A percentile compares a stretch with the other conserved stretches of the same genome.
phyloP scores from a whole-genome alignment of 495 filamentous ascomycete species.

The Hypoxylon intermedium region DNA sequence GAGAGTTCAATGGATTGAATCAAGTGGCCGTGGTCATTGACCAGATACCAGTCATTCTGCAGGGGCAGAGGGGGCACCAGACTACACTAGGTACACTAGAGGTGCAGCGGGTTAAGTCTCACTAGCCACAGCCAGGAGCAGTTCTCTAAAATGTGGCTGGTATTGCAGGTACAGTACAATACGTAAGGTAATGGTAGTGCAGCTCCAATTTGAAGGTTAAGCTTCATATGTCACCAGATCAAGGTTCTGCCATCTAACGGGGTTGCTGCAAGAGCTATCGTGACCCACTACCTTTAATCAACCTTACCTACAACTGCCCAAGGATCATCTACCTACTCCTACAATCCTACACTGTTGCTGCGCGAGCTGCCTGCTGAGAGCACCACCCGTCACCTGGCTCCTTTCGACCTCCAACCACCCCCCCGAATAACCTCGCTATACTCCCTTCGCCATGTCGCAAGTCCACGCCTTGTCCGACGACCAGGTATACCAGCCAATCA shows the following conservation, averaged over 20 bases:
- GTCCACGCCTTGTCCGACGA: slow-evolving; percentile 94
- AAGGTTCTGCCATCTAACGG: slow-evolving; percentile 21
- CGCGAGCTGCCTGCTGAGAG: slow-evolving; percentile 9
- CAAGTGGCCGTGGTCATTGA: slow-evolving; percentile 30
- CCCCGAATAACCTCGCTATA: slow-evolving; percentile 34
- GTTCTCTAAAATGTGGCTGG: slow-evolving; percentile 15
- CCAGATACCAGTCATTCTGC: slow-evolving; percentile 35
- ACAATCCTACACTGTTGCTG: neutral
- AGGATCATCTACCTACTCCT: slow-evolving; percentile 2
- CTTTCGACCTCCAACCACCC: slow-evolving; percentile 16
- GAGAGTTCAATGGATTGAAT: slow-evolving; percentile 20
- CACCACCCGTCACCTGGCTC: slow-evolving; percentile 12
- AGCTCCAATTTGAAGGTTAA: slow-evolving; percentile 17
- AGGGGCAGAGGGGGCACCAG: slow-evolving; percentile 33
- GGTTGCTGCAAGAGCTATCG: slow-evolving; percentile 20
- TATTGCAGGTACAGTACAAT: slow-evolving; percentile 1
- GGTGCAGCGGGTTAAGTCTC: slow-evolving; percentile 15
- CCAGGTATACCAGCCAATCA: slow-evolving; percentile 70
- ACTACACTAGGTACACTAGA: slow-evolving; percentile 24
- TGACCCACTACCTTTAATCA: slow-evolving; percentile 27
- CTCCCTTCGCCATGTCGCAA: slow-evolving; percentile 78
- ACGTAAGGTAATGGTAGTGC: neutral
- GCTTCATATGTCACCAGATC: slow-evolving; percentile 32
- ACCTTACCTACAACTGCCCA: slow-evolving; percentile 3
- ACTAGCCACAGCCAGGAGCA: slow-evolving; percentile 22